Conservation (phyloP, 2,329 filamentous ascomycete species). For the Rutstroemia sydowiana region DNA sequence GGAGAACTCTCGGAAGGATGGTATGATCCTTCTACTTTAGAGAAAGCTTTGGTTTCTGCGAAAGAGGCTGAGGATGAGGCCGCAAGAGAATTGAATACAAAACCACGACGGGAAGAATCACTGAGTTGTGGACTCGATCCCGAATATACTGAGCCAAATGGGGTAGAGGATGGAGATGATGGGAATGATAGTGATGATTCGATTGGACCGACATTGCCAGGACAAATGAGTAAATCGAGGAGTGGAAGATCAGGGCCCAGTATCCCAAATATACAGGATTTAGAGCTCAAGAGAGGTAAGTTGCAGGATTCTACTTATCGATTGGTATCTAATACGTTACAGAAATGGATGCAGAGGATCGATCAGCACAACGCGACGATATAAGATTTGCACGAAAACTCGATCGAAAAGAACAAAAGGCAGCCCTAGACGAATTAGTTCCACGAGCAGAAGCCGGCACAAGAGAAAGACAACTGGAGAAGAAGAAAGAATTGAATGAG, state of each 20-base stretch:
- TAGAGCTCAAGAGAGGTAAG: constrained; percentile 52
- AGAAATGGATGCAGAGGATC: constrained; percentile 41
- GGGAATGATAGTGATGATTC: constrained; percentile 30
- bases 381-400: constrained; percentile 54
- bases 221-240: constrained; percentile 23
- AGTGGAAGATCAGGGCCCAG: constrained; percentile 41
- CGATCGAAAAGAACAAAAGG: constrained; percentile 61
- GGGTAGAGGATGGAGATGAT: constrained; percentile 8
- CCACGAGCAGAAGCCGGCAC: constrained; percentile 80
- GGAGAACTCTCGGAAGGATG: constrained; percentile 82
- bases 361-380: constrained; percentile 37
- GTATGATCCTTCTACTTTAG: constrained; percentile 69
- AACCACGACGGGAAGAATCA: constrained; percentile 9
- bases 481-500: constrained; percentile 65
- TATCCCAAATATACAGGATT: constrained; percentile 67
- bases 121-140: neutral
- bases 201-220: constrained; percentile 42
- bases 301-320: neutral
- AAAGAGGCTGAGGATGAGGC: constrained; percentile 4
- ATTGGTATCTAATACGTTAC: neutral
- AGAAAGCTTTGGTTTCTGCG: constrained; percentile 25
- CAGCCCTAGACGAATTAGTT: constrained; percentile 69
- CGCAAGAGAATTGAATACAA: constrained; percentile 9
- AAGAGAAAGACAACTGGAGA: constrained; percentile 78
- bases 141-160: neutral